phyloP scores from a whole-genome alignment of 2,329 filamentous ascomycete species.

The Aureobasidium sp. region DNA sequence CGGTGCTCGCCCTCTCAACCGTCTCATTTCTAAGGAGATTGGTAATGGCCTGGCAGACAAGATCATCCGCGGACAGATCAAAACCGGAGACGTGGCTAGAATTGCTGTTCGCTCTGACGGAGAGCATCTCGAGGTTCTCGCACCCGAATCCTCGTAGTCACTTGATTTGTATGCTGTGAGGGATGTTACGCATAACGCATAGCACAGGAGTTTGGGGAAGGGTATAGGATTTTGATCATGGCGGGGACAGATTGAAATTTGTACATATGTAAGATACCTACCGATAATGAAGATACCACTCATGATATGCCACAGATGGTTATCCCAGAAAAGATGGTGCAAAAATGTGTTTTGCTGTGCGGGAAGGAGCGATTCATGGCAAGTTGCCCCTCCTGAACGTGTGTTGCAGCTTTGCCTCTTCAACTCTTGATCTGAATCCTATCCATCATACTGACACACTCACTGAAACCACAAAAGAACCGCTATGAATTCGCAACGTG shows the following conservation, averaged over 20 bases:
- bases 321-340: background rate
- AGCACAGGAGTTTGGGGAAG: background rate
- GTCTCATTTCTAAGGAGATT: constrained; percentile 84
- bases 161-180: background rate
- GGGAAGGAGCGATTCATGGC: background rate
- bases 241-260: background rate
- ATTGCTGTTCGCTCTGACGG: constrained; percentile 61
- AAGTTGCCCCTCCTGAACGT: background rate
- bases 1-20: constrained; percentile 83
- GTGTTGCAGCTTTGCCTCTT: background rate
- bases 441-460: background rate
- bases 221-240: background rate
- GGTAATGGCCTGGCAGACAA: constrained; percentile 82
- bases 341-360: background rate
- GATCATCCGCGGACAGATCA: constrained; percentile 81
- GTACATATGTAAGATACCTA: constrained; percentile 11
- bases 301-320: background rate
- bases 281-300: background rate
- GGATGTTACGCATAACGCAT: background rate
- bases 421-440: background rate
- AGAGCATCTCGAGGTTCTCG: constrained; percentile 27
- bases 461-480: background rate
- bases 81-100: constrained; percentile 64
- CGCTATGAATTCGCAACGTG: background rate
- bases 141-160: background rate